phyloP scores from a whole-genome alignment of 2,329 filamentous ascomycete species.

The Fusarium piperis region DNA sequence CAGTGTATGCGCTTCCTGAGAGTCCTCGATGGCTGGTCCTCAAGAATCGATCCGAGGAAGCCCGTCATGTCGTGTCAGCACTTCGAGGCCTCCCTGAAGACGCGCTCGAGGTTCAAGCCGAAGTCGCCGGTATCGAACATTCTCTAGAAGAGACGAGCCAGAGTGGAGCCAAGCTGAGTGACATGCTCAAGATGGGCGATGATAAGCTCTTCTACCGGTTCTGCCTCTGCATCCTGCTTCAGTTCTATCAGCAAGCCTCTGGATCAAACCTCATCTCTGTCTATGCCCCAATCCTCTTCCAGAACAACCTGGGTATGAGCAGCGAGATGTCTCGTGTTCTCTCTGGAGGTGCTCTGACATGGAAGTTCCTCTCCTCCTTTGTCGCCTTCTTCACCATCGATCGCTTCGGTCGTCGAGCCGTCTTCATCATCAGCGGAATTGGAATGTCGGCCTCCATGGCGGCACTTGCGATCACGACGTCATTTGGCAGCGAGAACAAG shows the following conservation, averaged over 20 bases:
- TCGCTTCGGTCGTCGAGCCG: slow-evolving; percentile 40
- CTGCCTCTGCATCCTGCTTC: slow-evolving; percentile 44
- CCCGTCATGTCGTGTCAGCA: slow-evolving; percentile 47
- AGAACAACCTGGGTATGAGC: slow-evolving; percentile 38
- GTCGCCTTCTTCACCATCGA: slow-evolving; percentile 44
- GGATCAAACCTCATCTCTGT: slow-evolving; percentile 43
- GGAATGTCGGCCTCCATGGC: slow-evolving; percentile 44
- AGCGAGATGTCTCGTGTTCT: slow-evolving; percentile 38
- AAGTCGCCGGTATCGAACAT: slow-evolving; percentile 59
- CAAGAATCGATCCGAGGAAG: slow-evolving; percentile 46
- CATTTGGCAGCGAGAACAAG: slow-evolving; percentile 32
- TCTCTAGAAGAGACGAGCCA: slow-evolving; percentile 56
- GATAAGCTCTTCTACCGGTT: slow-evolving; percentile 61
- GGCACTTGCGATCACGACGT: slow-evolving; percentile 40
- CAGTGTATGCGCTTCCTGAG: slow-evolving; percentile 50
- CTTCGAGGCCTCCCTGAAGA: slow-evolving; percentile 52
- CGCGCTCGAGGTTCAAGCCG: slow-evolving; percentile 50
- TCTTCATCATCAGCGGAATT: slow-evolving; percentile 39
- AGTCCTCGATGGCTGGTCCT: slow-evolving; percentile 50
- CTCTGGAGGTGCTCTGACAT: slow-evolving; percentile 41
- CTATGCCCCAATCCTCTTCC: slow-evolving; percentile 45
- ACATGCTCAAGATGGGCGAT: slow-evolving; percentile 59
- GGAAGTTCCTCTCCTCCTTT: slow-evolving; percentile 47
- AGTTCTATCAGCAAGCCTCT: slow-evolving; percentile 46
- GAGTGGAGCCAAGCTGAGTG: slow-evolving; percentile 50